Conservation (phyloP, 1,284 basidiomycete genomes). For the Gymnopus androsaceus region DNA sequence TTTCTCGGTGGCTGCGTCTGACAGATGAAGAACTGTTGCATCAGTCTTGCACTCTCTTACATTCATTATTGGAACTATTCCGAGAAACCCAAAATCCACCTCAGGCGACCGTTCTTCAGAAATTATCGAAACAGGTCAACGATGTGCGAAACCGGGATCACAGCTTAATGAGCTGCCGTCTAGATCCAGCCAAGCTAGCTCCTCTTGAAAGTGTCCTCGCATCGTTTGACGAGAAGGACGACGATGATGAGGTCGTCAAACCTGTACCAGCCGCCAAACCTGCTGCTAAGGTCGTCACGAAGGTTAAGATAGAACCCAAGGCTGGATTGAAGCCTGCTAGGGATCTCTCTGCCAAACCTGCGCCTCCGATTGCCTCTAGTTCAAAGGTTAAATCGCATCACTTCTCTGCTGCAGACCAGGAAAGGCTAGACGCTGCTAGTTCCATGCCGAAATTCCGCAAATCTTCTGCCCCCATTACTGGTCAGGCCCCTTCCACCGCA, state of each 20-base stretch:
- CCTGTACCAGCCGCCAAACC: neutral
- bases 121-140: slow-evolving; percentile 62
- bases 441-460: slow-evolving; percentile 41
- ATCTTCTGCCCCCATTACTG: slow-evolving; percentile 17
- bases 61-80: slow-evolving; percentile 75
- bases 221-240: slow-evolving; percentile 43
- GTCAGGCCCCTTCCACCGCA: slow-evolving; percentile 3
- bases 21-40: slow-evolving; percentile 88
- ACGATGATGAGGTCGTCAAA: slow-evolving; percentile 35
- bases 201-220: slow-evolving; percentile 61
- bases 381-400: slow-evolving; percentile 23
- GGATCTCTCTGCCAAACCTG: neutral
- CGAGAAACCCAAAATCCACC: slow-evolving; percentile 56
- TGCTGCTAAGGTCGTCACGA: slow-evolving; percentile 2
- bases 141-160: slow-evolving; percentile 51
- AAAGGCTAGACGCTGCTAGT: slow-evolving; percentile 35
- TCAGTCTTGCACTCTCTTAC: slow-evolving; percentile 82
- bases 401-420: slow-evolving; percentile 39
- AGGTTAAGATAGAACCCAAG: slow-evolving; percentile 5
- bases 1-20: slow-evolving; percentile 84
- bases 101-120: slow-evolving; percentile 48
- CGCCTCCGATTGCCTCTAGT: slow-evolving; percentile 10
- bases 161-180: slow-evolving; percentile 45
- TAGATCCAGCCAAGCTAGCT: slow-evolving; percentile 58
- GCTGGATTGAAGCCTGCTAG: neutral